These are phyloP conservation scores for Dactylellina leptospora DNA, from an alignment of 2,329 filamentous ascomycete genomes.

Conservation along the genomic window DNA sequence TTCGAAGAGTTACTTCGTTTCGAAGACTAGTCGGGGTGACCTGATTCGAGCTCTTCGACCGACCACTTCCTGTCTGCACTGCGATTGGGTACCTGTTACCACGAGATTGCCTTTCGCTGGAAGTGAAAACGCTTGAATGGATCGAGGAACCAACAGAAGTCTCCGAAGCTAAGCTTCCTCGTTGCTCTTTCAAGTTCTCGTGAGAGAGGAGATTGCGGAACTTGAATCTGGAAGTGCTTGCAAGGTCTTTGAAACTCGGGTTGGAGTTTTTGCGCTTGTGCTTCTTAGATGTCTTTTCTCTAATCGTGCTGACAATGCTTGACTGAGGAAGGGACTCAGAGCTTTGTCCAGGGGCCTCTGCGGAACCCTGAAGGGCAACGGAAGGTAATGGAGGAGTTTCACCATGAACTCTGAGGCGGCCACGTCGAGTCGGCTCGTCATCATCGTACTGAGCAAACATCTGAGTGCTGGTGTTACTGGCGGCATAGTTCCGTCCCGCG, in stretches of 20 bases:
- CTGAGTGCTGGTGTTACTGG: slow-evolving; percentile 42
- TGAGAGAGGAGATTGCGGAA: slow-evolving; percentile 49
- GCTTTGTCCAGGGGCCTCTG: background rate
- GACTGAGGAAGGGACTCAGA: slow-evolving; percentile 13
- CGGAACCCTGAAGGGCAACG: slow-evolving; percentile 12
- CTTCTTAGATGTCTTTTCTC: slow-evolving; percentile 22
- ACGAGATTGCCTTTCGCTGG: slow-evolving; percentile 41
- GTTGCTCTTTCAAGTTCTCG: slow-evolving; percentile 39
- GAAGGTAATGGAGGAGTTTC: slow-evolving; percentile 51
- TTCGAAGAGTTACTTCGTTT: slow-evolving; percentile 26
- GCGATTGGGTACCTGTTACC: slow-evolving; percentile 49
- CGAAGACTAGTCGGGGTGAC: slow-evolving; percentile 27
- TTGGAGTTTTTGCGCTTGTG: slow-evolving; percentile 51
- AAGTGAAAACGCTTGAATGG: slow-evolving; percentile 46
- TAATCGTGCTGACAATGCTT: background rate
- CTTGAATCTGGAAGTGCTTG: slow-evolving; percentile 38
- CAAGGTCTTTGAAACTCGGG: slow-evolving; percentile 47
- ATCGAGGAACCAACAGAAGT: slow-evolving; percentile 48
- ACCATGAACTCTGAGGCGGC: slow-evolving; percentile 40
- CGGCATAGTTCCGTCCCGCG: slow-evolving; percentile 32
- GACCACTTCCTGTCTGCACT: slow-evolving; percentile 14
- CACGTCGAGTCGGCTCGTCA: slow-evolving; percentile 33
- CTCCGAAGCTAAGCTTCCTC: slow-evolving; percentile 38
- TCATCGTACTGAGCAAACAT: slow-evolving; percentile 50
- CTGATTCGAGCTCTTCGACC: slow-evolving; percentile 24